phyloP scores from a whole-genome alignment of 345 rosid species.

The Ceriops decandra region DNA sequence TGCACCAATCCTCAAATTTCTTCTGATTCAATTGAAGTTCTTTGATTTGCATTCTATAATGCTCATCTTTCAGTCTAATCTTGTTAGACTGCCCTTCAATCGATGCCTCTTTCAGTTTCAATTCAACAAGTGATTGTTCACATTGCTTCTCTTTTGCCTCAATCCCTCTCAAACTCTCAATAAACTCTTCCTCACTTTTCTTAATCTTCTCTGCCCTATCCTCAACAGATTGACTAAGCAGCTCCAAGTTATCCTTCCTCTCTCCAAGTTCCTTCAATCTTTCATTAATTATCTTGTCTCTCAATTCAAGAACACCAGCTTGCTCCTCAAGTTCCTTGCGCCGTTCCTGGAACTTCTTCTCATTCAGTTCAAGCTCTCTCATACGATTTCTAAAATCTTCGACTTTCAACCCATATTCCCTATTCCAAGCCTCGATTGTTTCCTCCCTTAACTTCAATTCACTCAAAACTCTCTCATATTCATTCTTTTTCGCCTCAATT shows the following conservation, averaged over 20 bases:
- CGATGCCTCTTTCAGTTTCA: conserved; percentile 1
- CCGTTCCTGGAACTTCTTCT: neutral
- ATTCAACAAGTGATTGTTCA: neutral
- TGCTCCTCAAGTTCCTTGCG: neutral
- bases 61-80: conserved; percentile 26
- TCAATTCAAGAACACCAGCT: neutral
- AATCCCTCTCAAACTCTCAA: neutral
- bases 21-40: conserved; percentile 16
- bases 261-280: conserved; percentile 5
- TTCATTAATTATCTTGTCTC: neutral
- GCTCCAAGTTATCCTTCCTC: neutral
- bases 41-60: conserved; percentile 8
- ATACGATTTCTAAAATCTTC: neutral
- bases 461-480: neutral
- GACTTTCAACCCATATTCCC: conserved; percentile 9
- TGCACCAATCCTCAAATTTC: conserved; percentile 7
- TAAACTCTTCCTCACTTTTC: neutral
- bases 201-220: conserved; percentile 16
- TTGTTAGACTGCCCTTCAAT: conserved; percentile 15
- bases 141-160: neutral
- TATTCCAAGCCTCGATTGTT: neutral
- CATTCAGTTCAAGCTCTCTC: conserved; percentile 11
- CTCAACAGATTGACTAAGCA: neutral
- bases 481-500: neutral
- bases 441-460: neutral